Evolutionary conservation across 2,329 filamentous ascomycete species (phyloP).

Genomic region (Xylariomycetidae sp.): DNA sequence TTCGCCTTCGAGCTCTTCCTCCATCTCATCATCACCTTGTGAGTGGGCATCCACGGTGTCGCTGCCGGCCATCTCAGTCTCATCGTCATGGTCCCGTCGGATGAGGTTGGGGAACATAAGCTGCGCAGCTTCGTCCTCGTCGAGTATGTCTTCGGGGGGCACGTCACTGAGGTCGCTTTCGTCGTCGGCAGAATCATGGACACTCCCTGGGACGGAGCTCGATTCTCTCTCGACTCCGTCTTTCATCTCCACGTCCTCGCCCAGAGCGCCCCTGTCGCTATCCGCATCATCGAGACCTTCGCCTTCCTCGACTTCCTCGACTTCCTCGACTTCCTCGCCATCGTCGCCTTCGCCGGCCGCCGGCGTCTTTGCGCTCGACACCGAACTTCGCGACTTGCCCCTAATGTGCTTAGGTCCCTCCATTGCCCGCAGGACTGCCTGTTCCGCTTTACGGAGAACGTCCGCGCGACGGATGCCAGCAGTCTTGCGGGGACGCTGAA

Average conservation of each 20-base stretch:
- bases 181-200: conserved; percentile 61
- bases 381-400: conserved; percentile 45
- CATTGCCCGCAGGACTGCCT: conserved; percentile 44
- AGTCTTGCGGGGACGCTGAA: conserved; percentile 33
- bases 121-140: conserved; percentile 49
- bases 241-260: conserved; percentile 40
- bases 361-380: conserved; percentile 44
- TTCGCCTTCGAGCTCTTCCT: conserved; percentile 6
- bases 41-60: conserved; percentile 14
- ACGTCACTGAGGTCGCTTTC: conserved; percentile 66
- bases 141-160: conserved; percentile 35
- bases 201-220: conserved; percentile 51
- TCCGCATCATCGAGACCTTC: conserved; percentile 29
- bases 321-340: conserved; percentile 28
- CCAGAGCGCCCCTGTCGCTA: conserved; percentile 27
- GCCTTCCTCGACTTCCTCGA: conserved; percentile 28
- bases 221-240: conserved; percentile 30
- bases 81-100: conserved; percentile 28
- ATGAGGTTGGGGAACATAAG: conserved; percentile 47
- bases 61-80: conserved; percentile 13
- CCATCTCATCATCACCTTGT: conserved; percentile 2
- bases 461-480: conserved; percentile 51
- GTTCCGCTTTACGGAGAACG: conserved; percentile 56
- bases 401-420: conserved; percentile 40
- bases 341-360: conserved; percentile 25